These are phyloP conservation scores for Wickerhamiella azymoides DNA, from an alignment of 805 yeast genomes.

Conservation along the genomic window DNA sequence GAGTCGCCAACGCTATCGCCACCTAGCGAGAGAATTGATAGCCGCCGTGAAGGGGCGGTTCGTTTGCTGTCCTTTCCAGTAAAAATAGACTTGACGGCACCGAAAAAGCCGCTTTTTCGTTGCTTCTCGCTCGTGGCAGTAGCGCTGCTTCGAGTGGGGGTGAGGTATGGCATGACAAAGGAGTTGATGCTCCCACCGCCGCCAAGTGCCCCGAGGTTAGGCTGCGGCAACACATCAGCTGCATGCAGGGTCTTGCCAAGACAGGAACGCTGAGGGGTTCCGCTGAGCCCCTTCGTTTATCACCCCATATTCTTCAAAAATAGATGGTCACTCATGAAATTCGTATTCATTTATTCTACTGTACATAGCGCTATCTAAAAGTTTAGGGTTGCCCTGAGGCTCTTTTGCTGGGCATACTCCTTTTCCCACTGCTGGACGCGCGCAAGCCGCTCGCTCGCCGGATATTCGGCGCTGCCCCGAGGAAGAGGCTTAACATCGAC, in stretches of 20 bases:
- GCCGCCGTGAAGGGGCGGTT: neutral
- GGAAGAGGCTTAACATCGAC: slow-evolving; percentile 32
- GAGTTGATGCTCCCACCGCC: neutral
- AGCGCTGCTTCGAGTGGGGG: slow-evolving; percentile 6
- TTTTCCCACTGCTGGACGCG: slow-evolving; percentile 1
- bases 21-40: slow-evolving; percentile 7
- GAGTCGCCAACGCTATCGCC: slow-evolving; percentile 2
- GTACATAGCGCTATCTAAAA: too few species aligned
- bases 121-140: slow-evolving; percentile 3
- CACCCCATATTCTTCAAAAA: too few species aligned
- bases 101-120: slow-evolving; percentile 4
- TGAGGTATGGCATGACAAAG: slow-evolving; percentile 1
- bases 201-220: neutral
- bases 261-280: too few species aligned
- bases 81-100: slow-evolving; percentile 8
- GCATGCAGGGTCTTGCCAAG: too few species aligned
- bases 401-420: neutral
- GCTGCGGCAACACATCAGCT: too few species aligned
- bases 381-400: neutral
- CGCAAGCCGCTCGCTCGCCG: slow-evolving; percentile 6
- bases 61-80: neutral
- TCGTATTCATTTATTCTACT: too few species aligned
- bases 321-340: too few species aligned
- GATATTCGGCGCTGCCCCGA: slow-evolving; percentile 23
- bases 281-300: too few species aligned